These are phyloP conservation scores for Discostella pseudostelligera DNA, from an alignment of 108 stramenopile species.

Conservation along the genomic window DNA sequence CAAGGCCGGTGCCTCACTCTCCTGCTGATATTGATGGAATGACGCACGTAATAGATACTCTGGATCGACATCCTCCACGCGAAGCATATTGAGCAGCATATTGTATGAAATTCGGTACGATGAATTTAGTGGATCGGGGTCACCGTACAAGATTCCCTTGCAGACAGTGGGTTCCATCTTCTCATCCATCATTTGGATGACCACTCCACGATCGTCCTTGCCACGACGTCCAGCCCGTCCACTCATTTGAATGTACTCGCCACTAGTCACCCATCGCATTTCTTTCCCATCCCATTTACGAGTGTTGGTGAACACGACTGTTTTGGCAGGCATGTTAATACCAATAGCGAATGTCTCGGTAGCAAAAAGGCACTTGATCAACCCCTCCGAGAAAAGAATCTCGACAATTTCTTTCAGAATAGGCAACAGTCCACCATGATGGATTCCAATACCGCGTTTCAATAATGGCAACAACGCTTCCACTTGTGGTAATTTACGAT, in stretches of 20 bases:
- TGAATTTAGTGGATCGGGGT: conserved; percentile 95
- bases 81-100: conserved; percentile 98
- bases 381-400: conserved; percentile 96
- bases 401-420: conserved; percentile 99
- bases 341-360: conserved; percentile 99
- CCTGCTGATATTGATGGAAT: conserved; percentile 95
- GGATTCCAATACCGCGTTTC: conserved; percentile 97
- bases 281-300: conserved; percentile 97
- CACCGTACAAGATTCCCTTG: conserved; percentile 93
- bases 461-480: conserved; percentile 92
- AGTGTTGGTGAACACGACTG: conserved; percentile 98
- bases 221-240: conserved; percentile 99
- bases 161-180: conserved; percentile 97
- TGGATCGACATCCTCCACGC: conserved; percentile 98
- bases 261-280: conserved; percentile 86
- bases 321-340: conserved; percentile 99
- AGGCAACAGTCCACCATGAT: conserved; percentile 99
- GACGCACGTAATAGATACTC: conserved; percentile 94
- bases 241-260: conserved; percentile 98
- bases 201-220: conserved; percentile 97
- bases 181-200: conserved; percentile 99
- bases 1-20: conserved; percentile 86
- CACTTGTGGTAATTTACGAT: conserved; percentile 95
- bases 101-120: conserved; percentile 98
- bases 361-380: conserved; percentile 97